Evolutionary conservation across 2,329 filamentous ascomycete genomes (phyloP), one percentile per base, ranked within the genome.

Genomic region (Aspergillus fumigatiaffinis): DNA sequence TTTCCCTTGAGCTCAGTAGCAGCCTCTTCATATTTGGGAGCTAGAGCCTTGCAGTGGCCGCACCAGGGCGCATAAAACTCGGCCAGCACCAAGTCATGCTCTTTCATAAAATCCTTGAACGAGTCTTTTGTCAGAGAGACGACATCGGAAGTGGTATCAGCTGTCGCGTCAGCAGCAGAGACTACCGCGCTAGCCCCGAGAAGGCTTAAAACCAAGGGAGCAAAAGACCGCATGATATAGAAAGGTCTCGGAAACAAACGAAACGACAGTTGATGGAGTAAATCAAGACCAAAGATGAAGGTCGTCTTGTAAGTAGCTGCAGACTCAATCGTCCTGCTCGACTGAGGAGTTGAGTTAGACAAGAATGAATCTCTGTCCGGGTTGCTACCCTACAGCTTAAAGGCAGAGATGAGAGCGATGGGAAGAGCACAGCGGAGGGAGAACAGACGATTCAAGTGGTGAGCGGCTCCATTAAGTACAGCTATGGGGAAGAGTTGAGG

Each of bases 61-160:
- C 90, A 96, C 92, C 93, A 96, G 68, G 93, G 92, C 66, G 93
- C 93, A 76, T 91, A 97, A 86, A 97, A 99, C 81, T 99, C 92
- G 68, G 92, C 92, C 61, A 99, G 87, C 55, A 97, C 93, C 57
- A 99, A 84, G 68, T 91, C 87, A 76, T 97, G 89, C 68, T 86
- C 79, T 75, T 88, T 88, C 73, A 99, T 81, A 77, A 97, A 99
- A 60, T 87, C 84, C 66, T 89, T 84, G 76, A 99, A 99, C 64
- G 84, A 91, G 72, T 93, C 91, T 76, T 88, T 87, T 77, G 89
- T 95, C 64, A 99, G 82, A 66, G 91, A 86, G 69, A 86, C 78
- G 63, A 99, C 94, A 74, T 97, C 92, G 50, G 91, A 96, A 46
- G 68, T 62, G 9, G 58, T 55, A 17, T 71, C 67, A 47, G 64